Evolutionary conservation across 208 protist species (phyloP), one percentile per base, ranked within the genome.

Genomic region (Crithidia sp.): DNA sequence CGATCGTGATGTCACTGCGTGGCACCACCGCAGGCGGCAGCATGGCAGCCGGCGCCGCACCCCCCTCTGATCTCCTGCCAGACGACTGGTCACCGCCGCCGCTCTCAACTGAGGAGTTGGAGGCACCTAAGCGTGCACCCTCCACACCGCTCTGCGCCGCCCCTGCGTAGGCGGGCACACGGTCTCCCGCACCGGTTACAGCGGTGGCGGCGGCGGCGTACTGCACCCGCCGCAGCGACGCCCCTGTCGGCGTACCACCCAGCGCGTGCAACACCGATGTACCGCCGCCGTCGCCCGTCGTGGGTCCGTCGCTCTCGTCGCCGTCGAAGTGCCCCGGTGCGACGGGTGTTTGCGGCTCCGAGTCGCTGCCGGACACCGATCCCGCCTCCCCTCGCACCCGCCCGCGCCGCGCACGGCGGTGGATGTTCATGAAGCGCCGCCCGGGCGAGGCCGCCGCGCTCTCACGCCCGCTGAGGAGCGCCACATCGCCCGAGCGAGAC

Each of bases 1-100:
- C 52, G 55, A 74, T 74, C 9, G 57, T 74, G 68, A 74, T 74
- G 49, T 41, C 58, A 19, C 40, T 49, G 3, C 12, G 39, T 8
- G 58, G n/a, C 7, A 14, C n/a, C 17, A 41, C 19, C n/a, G 13
- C 50, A 10, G 17, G 0, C 5, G 44, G 16, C 13, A 39, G 13
- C 14, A 37, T 19, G 8, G 56, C 37, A 10, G 9, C 43, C 1
- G 67, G 5, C 39, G 16, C 37, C 9, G 10, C 39, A 7, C 7
- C 2, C 13, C 6, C 3, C 61, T 37, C 43, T 19, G 50, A 49
- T 12, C 4, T 37, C 40, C 40, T 37, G 49, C 49, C 61, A 16
- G n/a, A 60, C 2, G 50, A 61, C 37, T 17, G 2, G 4, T 36
- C 19, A 19, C n/a, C 4, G 64, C 44, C 19, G 40, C n/a, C 1